Evolutionary conservation across 179 eudicot genomes (phyloP).

Genomic region (Gypsophila paniculata): DNA sequence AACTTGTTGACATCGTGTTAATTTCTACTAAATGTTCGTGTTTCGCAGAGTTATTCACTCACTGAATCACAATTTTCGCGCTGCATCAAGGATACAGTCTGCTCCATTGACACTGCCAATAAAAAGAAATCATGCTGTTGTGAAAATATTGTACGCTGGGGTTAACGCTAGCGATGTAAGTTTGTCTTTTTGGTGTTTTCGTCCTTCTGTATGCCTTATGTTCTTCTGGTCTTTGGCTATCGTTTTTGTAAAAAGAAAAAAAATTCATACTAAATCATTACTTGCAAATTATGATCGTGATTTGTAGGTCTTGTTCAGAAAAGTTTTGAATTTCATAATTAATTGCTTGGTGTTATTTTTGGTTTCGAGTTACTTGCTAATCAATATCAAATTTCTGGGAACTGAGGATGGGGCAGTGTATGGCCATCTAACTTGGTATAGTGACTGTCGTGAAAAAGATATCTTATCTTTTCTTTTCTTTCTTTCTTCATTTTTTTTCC

Average conservation of each 20-base stretch:
- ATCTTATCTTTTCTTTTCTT: too few species aligned
- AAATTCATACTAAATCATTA: neutral
- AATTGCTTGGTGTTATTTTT: neutral
- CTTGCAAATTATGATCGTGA: neutral
- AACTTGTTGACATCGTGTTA: constrained; percentile 8
- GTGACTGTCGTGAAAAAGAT: neutral
- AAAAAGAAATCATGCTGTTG: constrained; percentile 62
- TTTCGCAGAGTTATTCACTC: constrained; percentile 70
- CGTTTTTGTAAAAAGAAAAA: too few species aligned
- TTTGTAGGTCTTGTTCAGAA: neutral
- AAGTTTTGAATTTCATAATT: too few species aligned
- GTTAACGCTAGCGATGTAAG: constrained; percentile 99
- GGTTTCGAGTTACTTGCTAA: neutral
- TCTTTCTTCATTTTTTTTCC: too few species aligned
- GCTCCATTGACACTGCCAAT: constrained; percentile 59
- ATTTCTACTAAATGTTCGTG: constrained; percentile 16
- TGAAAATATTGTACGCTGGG: constrained; percentile 83
- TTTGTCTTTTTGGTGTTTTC: constrained; percentile 22
- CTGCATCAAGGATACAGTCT: constrained; percentile 62
- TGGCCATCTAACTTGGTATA: neutral
- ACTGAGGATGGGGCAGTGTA: neutral
- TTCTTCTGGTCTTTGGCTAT: neutral
- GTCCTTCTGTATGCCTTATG: neutral
- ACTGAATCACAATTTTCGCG: constrained; percentile 78
- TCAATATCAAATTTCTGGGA: neutral